phyloP scores from a whole-genome alignment of 2,329 filamentous ascomycete genomes.

The Helotiales sp. region DNA sequence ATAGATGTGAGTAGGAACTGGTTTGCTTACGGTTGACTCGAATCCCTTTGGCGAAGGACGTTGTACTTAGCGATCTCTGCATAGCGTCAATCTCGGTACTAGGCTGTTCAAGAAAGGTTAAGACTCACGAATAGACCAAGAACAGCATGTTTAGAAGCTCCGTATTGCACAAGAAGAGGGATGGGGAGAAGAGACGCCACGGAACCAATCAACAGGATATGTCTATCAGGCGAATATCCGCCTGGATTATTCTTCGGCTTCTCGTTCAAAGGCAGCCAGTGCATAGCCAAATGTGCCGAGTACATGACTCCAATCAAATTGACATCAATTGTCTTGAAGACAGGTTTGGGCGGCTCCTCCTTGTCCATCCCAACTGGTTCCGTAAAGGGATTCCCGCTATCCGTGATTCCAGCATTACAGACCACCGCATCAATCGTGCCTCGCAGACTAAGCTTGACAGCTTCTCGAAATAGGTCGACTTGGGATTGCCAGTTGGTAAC shows the following conservation, averaged over 20 bases:
- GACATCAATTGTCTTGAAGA: conserved; percentile 61
- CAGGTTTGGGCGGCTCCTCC: conserved; percentile 54
- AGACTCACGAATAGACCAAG: conserved; percentile 49
- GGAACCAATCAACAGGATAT: conserved; percentile 67
- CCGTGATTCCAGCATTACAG: conserved; percentile 68
- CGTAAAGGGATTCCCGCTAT: conserved; percentile 52
- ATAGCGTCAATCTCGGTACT: conserved; percentile 47
- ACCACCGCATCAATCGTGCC: conserved; percentile 66
- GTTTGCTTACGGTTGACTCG: conserved; percentile 56
- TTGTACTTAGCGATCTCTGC: conserved; percentile 56
- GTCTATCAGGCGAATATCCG: conserved; percentile 54
- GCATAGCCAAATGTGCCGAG: conserved; percentile 67
- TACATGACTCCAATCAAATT: conserved; percentile 69
- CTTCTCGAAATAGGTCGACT: conserved; percentile 65
- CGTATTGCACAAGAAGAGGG: conserved; percentile 55
- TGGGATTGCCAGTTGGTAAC: conserved; percentile 70
- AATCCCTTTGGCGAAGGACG: conserved; percentile 55
- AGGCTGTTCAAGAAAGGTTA: conserved; percentile 40
- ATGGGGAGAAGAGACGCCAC: conserved; percentile 59
- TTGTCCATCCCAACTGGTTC: conserved; percentile 46
- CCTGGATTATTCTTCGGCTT: conserved; percentile 45
- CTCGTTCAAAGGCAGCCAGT: conserved; percentile 59
- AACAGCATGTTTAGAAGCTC: conserved; percentile 68
- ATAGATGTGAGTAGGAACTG: neutral
- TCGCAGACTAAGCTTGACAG: conserved; percentile 57